Conservation (phyloP, 2,329 filamentous ascomycete species). For the Thielaviopsis musarum region DNA sequence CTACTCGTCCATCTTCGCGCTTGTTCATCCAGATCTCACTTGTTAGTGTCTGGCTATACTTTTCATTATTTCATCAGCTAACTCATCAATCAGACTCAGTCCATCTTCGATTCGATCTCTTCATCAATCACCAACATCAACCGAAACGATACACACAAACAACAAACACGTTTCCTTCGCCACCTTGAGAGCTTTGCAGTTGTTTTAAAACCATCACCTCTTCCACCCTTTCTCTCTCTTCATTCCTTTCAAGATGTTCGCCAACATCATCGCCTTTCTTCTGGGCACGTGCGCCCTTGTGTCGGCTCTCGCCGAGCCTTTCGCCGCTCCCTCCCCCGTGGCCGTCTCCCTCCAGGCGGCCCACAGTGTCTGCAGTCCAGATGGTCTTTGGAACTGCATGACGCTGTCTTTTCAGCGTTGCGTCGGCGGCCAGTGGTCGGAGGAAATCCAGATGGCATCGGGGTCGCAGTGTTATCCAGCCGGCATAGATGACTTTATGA, state of each 20-base stretch:
- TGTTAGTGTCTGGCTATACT: too few relatives aligned
- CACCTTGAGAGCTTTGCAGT: too few relatives aligned
- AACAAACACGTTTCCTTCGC: too few relatives aligned
- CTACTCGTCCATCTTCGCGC: too few relatives aligned
- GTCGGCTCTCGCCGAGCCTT: not conserved
- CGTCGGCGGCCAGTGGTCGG: slow-evolving; percentile 29
- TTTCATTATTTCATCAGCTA: too few relatives aligned
- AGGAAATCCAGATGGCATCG: slow-evolving; percentile 24
- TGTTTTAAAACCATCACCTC: not conserved
- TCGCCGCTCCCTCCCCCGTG: not conserved
- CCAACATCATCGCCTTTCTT: not conserved
- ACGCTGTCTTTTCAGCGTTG: slow-evolving; percentile 32
- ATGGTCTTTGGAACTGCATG: slow-evolving; percentile 41
- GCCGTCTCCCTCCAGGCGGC: slow-evolving; percentile 16
- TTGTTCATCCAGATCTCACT: not conserved
- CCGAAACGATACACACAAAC: too few relatives aligned
- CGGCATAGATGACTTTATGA: slow-evolving; percentile 26
- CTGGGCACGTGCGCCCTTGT: not conserved
- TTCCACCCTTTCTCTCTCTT: not conserved
- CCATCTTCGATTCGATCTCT: too few relatives aligned
- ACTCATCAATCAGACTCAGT: too few relatives aligned
- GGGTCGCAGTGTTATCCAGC: slow-evolving; percentile 30
- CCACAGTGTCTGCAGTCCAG: slow-evolving; percentile 25
- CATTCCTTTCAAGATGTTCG: not conserved
- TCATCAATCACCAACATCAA: too few relatives aligned